Evolutionary conservation across 495 filamentous ascomycete genomes (phyloP), one percentile per base, ranked within the genome.

Genomic region (Trichoderma gamsii): DNA sequence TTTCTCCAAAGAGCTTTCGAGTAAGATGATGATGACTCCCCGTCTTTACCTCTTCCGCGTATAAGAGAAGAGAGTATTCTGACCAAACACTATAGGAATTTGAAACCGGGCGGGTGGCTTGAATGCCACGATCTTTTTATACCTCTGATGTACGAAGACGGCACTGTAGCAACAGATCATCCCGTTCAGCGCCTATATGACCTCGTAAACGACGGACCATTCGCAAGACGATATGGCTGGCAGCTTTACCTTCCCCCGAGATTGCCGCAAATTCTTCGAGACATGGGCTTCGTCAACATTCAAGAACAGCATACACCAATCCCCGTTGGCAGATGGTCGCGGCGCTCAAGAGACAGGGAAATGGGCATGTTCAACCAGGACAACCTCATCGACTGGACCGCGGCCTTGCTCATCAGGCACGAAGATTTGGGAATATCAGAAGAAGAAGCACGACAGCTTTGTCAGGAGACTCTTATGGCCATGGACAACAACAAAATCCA

Each of bases 101-200:
- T 86, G 18, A 83, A 83, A 66, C 88, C 88, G 2, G 88, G 89
- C 51, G 89, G 84, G 65, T 90, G 84, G 81, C 32, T 85, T 44
- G 86, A 89, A 75, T 79, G 82, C 67, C 83, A 87, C 69, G 87
- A 89, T 56, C 69, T 86, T 21, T 79, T 81, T 67, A 81, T 82
- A 12, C 79, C 77, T 41, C 77, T 82, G 16, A 73, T 72, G 64
- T 85, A 80, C 56, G 85, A 88, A 66, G 85, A 88, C 69, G 77
- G 74, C 66, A 83, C 79, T 9, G 75, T 86, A 66, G 70, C 76
- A 0, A 68, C 77, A 1, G 80, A 83, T 67, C 79, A 85, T 67
- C 74, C 82, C 11, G 69, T 85, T 7, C 68, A 70, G 11, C 69
- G 72, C 52, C 83, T 81, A 73, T 80, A 79, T 68, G 67, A 67